phyloP scores from a whole-genome alignment of 352 stramenopile species.

The Globisporangium mamillatum region DNA sequence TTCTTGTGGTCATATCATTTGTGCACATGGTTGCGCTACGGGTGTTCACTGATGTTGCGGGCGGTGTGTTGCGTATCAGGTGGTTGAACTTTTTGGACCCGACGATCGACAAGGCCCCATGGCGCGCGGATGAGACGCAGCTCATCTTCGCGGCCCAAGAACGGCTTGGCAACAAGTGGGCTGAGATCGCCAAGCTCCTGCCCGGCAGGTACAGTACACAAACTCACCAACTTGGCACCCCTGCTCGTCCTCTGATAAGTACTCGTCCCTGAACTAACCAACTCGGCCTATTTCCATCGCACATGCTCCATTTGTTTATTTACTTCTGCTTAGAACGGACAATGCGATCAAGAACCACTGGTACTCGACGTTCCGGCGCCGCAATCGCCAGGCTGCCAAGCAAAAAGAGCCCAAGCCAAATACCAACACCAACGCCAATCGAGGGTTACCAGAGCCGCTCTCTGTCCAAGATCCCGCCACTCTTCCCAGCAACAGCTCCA shows the following conservation, averaged over 20 bases:
- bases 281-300: neutral
- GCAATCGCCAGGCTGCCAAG: conserved; percentile 57
- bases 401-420: conserved; percentile 19
- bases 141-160: conserved; percentile 72
- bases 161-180: conserved; percentile 94
- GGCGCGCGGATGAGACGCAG: conserved; percentile 89
- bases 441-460: neutral
- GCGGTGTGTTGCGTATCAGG: conserved; percentile 10
- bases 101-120: conserved; percentile 92
- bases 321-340: conserved; percentile 35
- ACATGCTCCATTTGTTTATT: neutral
- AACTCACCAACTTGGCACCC: neutral
- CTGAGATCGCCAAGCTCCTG: conserved; percentile 97
- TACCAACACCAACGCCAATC: neutral
- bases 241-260: neutral
- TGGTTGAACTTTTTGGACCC: conserved; percentile 96
- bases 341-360: conserved; percentile 89
- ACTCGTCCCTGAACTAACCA: neutral
- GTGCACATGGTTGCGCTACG: neutral
- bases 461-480: neutral
- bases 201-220: conserved; percentile 61
- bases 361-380: conserved; percentile 74
- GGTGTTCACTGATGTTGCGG: neutral
- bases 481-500: neutral
- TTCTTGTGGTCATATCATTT: too few species aligned